phyloP scores from a whole-genome alignment of 2,329 filamentous ascomycete genomes.

The Cucurbitaria berberidis region DNA sequence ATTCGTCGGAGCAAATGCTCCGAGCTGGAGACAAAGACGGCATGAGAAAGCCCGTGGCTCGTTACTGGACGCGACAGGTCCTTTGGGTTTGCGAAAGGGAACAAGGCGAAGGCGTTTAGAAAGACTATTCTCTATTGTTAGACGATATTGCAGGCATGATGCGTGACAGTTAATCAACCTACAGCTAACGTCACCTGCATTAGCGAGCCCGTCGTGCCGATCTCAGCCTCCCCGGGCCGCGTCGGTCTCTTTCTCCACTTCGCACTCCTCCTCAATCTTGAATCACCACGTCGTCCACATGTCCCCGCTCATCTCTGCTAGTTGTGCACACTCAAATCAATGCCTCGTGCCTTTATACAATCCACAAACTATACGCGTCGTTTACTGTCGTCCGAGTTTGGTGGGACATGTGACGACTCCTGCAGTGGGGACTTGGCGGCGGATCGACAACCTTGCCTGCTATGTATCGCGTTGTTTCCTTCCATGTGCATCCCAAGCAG shows the following conservation, averaged over 20 bases:
- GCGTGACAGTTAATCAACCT: not conserved
- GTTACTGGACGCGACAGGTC: not conserved
- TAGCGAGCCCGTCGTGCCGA: constrained; percentile 11
- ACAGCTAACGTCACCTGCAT: not conserved
- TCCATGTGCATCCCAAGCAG: not conserved
- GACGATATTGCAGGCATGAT: not conserved
- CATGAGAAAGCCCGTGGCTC: too few relatives aligned
- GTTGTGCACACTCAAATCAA: too few relatives aligned
- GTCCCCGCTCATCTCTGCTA: not conserved
- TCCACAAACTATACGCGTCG: too few relatives aligned
- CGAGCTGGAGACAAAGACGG: not conserved
- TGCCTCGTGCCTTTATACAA: not conserved
- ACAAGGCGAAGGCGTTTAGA: not conserved
- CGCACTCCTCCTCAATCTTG: constrained; percentile 1
- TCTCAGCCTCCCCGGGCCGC: constrained; percentile 8
- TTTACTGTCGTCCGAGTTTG: too few relatives aligned
- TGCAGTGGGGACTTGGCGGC: not conserved
- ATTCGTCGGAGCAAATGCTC: not conserved
- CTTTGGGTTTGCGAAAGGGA: not conserved
- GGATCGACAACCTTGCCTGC: not conserved
- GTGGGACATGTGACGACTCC: too few relatives aligned
- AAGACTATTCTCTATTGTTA: not conserved
- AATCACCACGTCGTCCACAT: not conserved
- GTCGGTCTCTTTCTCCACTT: constrained; percentile 3
- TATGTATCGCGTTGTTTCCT: not conserved